Evolutionary conservation across 768 basidiomycete species (phyloP).

Genomic region (Strobilomyces dryophilus): DNA sequence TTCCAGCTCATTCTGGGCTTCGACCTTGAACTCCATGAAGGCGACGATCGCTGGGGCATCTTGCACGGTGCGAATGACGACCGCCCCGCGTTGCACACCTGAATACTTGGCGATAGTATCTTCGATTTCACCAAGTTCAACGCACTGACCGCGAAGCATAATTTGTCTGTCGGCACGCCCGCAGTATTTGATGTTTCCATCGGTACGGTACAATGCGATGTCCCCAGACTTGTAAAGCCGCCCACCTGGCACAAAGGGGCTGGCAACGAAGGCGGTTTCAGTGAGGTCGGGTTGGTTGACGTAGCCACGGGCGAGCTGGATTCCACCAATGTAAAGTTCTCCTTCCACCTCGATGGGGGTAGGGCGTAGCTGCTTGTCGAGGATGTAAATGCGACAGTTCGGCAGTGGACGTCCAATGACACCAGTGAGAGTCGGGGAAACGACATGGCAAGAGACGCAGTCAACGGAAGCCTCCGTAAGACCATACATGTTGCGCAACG

Average conservation of each 20-base stretch:
- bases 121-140: conserved; percentile 34
- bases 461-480: conserved; percentile 32
- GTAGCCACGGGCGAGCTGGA: conserved; percentile 20
- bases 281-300: conserved; percentile 28
- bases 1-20: conserved; percentile 11
- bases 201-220: conserved; percentile 23
- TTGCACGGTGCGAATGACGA: conserved; percentile 26
- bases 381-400: conserved; percentile 26
- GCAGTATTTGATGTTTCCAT: conserved; percentile 30
- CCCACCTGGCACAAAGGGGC: conserved; percentile 28
- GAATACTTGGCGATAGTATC: conserved; percentile 25
- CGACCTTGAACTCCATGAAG: conserved; percentile 24
- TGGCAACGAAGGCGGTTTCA: conserved; percentile 22
- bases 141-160: conserved; percentile 31
- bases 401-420: conserved; percentile 32
- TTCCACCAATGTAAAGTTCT: conserved; percentile 21
- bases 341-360: conserved; percentile 28
- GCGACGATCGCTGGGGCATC: conserved; percentile 29
- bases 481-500: conserved; percentile 32
- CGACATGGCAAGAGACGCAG: conserved; percentile 26
- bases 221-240: conserved; percentile 32
- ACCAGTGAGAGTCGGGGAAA: conserved; percentile 15
- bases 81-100: conserved; percentile 18
- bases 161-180: conserved; percentile 33
- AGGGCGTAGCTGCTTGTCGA: conserved; percentile 26